phyloP scores from a whole-genome alignment of 352 stramenopile species.

The Salisapilia sapeloensis region DNA sequence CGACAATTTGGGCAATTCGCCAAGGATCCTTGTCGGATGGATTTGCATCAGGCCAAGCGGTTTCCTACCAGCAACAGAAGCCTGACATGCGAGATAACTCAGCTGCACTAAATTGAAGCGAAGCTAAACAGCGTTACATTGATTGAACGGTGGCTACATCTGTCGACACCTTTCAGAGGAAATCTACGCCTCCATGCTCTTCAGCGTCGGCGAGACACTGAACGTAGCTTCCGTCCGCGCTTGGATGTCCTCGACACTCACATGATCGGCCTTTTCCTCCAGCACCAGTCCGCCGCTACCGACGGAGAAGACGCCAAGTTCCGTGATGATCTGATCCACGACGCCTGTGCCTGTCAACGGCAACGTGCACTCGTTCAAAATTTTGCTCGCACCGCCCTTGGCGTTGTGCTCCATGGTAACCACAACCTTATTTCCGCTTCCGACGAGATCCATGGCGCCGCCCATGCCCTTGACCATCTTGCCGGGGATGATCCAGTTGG shows the following conservation, averaged over 20 bases:
- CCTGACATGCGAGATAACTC: too few relatives aligned
- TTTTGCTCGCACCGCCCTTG: conserved; percentile 89
- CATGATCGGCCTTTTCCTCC: conserved; percentile 74
- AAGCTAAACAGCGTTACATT: too few relatives aligned
- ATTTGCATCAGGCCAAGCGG: too few relatives aligned
- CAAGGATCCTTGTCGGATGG: too few relatives aligned
- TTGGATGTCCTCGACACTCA: conserved; percentile 67
- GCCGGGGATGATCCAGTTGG: conserved; percentile 93
- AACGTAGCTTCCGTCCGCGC: conserved; percentile 71
- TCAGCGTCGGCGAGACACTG: conserved; percentile 28
- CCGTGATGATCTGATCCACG: conserved; percentile 89
- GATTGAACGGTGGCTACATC: too few relatives aligned
- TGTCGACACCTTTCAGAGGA: too few relatives aligned
- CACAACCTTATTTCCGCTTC: conserved; percentile 84
- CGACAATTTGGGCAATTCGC: too few relatives aligned
- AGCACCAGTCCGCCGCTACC: conserved; percentile 61
- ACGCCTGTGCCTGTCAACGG: conserved; percentile 90
- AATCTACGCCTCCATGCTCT: conserved; percentile 39
- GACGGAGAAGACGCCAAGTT: conserved; percentile 78
- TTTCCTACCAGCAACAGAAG: too few relatives aligned
- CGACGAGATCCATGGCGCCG: conserved; percentile 95
- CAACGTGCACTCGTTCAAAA: conserved; percentile 86
- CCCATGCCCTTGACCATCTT: conserved; percentile 97
- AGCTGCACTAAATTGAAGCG: too few relatives aligned
- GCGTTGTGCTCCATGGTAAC: conserved; percentile 96